phyloP scores from a whole-genome alignment of 2,329 filamentous ascomycete genomes.

The Colletotrichum tanaceti region DNA sequence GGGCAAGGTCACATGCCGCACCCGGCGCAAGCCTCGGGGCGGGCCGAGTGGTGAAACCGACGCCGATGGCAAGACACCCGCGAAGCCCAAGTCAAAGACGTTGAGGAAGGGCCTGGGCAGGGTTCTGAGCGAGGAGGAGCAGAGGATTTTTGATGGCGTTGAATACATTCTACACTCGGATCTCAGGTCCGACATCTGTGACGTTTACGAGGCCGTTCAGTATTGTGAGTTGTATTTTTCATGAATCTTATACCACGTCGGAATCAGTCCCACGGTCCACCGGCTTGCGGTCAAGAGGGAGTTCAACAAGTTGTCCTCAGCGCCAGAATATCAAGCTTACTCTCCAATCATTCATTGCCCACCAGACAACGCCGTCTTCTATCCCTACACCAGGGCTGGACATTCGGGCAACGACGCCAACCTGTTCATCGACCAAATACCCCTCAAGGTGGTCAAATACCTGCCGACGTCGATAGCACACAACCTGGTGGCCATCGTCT shows the following conservation, averaged over 20 bases:
- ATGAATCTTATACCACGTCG: neutral
- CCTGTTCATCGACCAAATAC: conserved; percentile 46
- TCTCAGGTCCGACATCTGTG: conserved; percentile 35
- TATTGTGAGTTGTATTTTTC: conserved; percentile 42
- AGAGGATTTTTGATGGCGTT: neutral
- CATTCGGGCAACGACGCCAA: conserved; percentile 41
- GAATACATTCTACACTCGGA: conserved; percentile 21
- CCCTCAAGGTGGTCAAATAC: conserved; percentile 33
- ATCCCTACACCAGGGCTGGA: conserved; percentile 41
- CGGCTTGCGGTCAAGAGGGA: too few species aligned
- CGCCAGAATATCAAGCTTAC: neutral
- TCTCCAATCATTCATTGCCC: neutral
- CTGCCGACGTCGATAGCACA: conserved; percentile 31
- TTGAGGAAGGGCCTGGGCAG: neutral
- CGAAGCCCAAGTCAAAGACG: neutral
- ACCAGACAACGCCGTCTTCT: conserved; percentile 41
- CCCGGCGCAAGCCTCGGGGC: conserved; percentile 36
- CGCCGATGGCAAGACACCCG: neutral
- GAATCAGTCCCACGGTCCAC: neutral
- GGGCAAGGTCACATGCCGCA: conserved; percentile 50
- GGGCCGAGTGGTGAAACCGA: neutral
- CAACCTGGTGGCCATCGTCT: conserved; percentile 31
- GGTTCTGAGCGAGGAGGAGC: neutral
- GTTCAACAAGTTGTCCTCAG: too few species aligned
- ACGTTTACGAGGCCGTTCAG: conserved; percentile 35